Percentiles rank a stretch among this genome's conserved stretches.
These are phyloP conservation scores for Cupressus sempervirens DNA, from an alignment of 75 land plant species.

Conservation along the genomic window DNA sequence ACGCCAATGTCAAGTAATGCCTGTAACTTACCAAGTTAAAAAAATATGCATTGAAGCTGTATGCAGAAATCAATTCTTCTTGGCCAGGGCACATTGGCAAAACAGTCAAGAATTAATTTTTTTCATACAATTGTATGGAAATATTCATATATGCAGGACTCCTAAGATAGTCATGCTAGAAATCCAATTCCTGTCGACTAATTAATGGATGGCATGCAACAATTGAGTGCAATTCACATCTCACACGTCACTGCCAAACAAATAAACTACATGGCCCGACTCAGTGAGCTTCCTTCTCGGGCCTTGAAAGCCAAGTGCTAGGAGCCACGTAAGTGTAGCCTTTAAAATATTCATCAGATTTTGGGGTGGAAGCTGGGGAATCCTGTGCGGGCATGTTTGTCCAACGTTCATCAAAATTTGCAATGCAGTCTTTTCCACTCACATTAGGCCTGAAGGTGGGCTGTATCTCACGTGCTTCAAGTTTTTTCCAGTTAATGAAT, in stretches of 20 bases:
- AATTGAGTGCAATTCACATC: background rate
- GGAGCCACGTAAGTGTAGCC: constrained; percentile 85
- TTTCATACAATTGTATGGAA: background rate
- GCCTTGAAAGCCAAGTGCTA: constrained; percentile 28
- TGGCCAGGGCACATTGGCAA: background rate
- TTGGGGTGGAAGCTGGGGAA: constrained; percentile 92
- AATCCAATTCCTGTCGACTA: background rate
- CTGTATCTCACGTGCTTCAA: constrained; percentile 70
- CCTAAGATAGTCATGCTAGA: background rate
- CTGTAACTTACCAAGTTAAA: background rate
- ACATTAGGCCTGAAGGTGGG: constrained; percentile 86
- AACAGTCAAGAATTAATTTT: background rate
- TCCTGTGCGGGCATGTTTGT: constrained; percentile 71
- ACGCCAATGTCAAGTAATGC: background rate
- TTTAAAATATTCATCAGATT: constrained; percentile 44
- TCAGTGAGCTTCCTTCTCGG: background rate
- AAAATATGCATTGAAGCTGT: background rate
- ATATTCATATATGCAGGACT: background rate
- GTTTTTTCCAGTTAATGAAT: constrained; percentile 84
- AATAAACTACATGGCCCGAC: background rate
- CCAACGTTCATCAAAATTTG: constrained; percentile 92
- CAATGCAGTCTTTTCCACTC: constrained; percentile 70
- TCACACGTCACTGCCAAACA: background rate
- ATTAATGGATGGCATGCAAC: background rate
- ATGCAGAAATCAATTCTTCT: background rate